Conservation (phyloP, 2,329 filamentous ascomycete species). For the Lachnellula cervina region DNA sequence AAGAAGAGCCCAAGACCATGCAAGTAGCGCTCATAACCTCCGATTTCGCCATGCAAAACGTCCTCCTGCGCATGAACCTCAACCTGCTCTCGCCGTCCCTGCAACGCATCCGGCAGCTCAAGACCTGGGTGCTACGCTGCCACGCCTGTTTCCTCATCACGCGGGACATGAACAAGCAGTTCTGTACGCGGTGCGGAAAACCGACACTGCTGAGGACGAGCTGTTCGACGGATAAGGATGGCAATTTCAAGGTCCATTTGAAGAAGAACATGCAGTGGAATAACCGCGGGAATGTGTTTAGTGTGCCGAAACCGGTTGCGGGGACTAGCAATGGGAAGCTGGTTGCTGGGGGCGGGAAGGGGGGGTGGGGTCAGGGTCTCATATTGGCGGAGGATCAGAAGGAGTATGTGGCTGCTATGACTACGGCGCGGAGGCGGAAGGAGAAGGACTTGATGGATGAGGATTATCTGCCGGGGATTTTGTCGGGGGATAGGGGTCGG, state of each 20-base stretch:
- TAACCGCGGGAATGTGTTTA: constrained; percentile 85
- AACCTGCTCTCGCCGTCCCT: constrained; percentile 77
- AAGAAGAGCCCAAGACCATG: constrained; percentile 58
- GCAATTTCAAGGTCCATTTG: constrained; percentile 78
- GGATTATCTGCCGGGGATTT: constrained; percentile 79
- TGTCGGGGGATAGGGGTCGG: constrained; percentile 71
- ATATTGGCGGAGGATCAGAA: constrained; percentile 95
- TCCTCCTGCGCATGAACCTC: constrained; percentile 89
- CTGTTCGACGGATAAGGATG: constrained; percentile 76
- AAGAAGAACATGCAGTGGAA: constrained; percentile 97
- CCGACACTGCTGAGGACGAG: constrained; percentile 78
- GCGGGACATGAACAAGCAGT: constrained; percentile 81
- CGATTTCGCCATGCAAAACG: constrained; percentile 98
- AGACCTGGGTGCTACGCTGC: constrained; percentile 86
- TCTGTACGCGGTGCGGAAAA: constrained; percentile 88
- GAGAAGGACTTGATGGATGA: constrained; percentile 89
- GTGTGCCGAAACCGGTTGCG: constrained; percentile 82
- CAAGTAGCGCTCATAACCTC: constrained; percentile 90
- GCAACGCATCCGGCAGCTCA: constrained; percentile 75
- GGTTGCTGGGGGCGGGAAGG: constrained; percentile 66
- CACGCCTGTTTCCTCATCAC: constrained; percentile 87
- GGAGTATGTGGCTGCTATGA: constrained; percentile 67
- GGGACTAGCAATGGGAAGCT: constrained; percentile 76
- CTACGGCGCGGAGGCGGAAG: constrained; percentile 60
- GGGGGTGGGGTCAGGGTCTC: constrained; percentile 78